Evolutionary conservation across 2,329 filamentous ascomycete species (phyloP).

Genomic region (Bipolaris zeicola): DNA sequence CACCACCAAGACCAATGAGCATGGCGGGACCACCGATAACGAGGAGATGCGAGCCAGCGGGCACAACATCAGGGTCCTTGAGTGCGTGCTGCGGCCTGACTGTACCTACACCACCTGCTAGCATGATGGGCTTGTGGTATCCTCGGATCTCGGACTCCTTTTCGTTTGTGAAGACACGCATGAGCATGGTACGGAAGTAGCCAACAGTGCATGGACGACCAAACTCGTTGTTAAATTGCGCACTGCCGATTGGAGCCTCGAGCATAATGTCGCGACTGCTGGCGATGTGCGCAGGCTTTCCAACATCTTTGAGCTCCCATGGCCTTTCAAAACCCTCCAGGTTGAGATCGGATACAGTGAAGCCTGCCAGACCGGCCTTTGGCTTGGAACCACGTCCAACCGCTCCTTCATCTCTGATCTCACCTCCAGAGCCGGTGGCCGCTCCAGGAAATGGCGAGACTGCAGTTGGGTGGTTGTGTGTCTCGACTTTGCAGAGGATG

Average conservation of each 20-base stretch:
- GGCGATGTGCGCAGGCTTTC: constrained; percentile 88
- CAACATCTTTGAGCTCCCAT: constrained; percentile 85
- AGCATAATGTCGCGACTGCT: constrained; percentile 97
- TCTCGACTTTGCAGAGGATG: constrained; percentile 92
- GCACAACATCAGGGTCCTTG: constrained; percentile 79
- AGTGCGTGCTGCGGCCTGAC: constrained; percentile 89
- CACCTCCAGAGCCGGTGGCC: constrained; percentile 91
- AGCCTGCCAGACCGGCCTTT: constrained; percentile 89
- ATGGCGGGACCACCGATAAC: constrained; percentile 96
- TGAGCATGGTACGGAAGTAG: constrained; percentile 88
- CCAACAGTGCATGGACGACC: constrained; percentile 86
- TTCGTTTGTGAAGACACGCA: constrained; percentile 65
- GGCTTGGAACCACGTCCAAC: constrained; percentile 91
- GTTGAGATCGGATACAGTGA: constrained; percentile 91
- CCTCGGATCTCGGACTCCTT: constrained; percentile 76
- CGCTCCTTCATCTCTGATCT: constrained; percentile 93
- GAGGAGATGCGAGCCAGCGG: constrained; percentile 85
- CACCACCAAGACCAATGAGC: constrained; percentile 95
- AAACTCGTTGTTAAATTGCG: constrained; percentile 97
- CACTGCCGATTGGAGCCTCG: constrained; percentile 92
- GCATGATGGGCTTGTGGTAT: constrained; percentile 98
- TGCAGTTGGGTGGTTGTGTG: constrained; percentile 95
- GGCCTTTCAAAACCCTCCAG: constrained; percentile 83
- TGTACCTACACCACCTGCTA: constrained; percentile 92
- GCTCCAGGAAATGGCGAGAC: constrained; percentile 93